A percentile compares a stretch with the other conserved stretches of the same genome.
Conservation (phyloP, 768 basidiomycete species). For the Boletus reticuloceps region DNA sequence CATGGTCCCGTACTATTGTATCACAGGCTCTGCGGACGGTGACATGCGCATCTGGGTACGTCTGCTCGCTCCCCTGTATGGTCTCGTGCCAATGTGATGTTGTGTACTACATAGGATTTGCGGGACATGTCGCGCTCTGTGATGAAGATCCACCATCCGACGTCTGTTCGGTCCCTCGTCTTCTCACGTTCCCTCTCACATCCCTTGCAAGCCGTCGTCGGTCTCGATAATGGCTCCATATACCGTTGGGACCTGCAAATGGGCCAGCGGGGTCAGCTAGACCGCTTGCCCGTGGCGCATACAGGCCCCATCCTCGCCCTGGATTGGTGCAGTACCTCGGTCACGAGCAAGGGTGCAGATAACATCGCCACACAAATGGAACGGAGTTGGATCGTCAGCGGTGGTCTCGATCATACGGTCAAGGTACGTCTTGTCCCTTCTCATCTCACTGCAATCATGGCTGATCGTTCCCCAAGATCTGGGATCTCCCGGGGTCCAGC, state of each 20-base stretch:
- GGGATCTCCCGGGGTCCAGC: conserved; percentile 52
- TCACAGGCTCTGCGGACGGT: conserved; percentile 80
- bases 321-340: conserved; percentile 59
- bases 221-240: conserved; percentile 68
- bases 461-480: conserved; percentile 45
- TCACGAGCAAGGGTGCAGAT: conserved; percentile 15
- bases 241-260: conserved; percentile 79
- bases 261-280: conserved; percentile 71
- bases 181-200: conserved; percentile 67
- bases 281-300: conserved; percentile 73
- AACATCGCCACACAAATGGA: conserved; percentile 13
- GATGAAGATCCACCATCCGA: conserved; percentile 68
- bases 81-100: background rate
- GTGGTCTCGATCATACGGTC: conserved; percentile 74
- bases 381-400: conserved; percentile 75
- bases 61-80: background rate
- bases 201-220: conserved; percentile 66
- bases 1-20: conserved; percentile 67
- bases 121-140: conserved; percentile 67
- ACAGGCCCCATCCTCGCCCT: conserved; percentile 66
- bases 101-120: conserved; percentile 51
- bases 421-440: conserved; percentile 45
- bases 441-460: background rate
- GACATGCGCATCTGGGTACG: conserved; percentile 79
- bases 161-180: conserved; percentile 63